A percentile compares a stretch with the other conserved stretches of the same genome.
phyloP scores from a whole-genome alignment of 2,329 filamentous ascomycete species.

The Onygenales sp. region DNA sequence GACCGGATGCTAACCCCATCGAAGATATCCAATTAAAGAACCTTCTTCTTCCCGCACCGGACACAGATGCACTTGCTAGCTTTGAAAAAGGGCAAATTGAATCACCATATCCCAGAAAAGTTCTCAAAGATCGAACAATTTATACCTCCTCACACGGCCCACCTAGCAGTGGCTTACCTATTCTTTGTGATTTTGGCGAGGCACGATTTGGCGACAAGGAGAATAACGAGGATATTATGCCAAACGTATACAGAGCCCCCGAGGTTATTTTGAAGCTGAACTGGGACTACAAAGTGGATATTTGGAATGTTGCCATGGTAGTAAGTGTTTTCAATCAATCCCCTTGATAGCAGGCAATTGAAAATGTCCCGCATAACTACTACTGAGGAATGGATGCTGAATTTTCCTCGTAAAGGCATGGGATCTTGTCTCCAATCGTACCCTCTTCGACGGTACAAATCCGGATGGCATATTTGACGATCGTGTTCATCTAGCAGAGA shows the following conservation, averaged over 20 bases:
- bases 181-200: constrained; percentile 38
- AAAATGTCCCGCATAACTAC: too few species aligned
- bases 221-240: constrained; percentile 14
- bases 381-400: too few species aligned
- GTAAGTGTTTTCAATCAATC: background rate
- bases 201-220: constrained; percentile 25
- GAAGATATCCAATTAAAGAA: constrained; percentile 22
- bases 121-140: constrained; percentile 18
- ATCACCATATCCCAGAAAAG: constrained; percentile 20
- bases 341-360: too few species aligned
- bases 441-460: constrained; percentile 1
- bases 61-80: constrained; percentile 18
- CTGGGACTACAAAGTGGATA: constrained; percentile 35
- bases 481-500: constrained; percentile 1
- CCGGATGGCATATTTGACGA: background rate
- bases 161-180: constrained; percentile 17
- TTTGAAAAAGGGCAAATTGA: constrained; percentile 14
- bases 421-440: background rate
- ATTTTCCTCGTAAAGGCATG: background rate
- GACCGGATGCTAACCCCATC: constrained; percentile 19
- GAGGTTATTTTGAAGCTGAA: constrained; percentile 32
- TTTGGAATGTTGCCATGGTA: constrained; percentile 26
- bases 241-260: constrained; percentile 10
- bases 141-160: constrained; percentile 20
- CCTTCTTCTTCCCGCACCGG: constrained; percentile 22